Conservation (phyloP, 352 stramenopile species). For the Pythium dissotocum region DNA sequence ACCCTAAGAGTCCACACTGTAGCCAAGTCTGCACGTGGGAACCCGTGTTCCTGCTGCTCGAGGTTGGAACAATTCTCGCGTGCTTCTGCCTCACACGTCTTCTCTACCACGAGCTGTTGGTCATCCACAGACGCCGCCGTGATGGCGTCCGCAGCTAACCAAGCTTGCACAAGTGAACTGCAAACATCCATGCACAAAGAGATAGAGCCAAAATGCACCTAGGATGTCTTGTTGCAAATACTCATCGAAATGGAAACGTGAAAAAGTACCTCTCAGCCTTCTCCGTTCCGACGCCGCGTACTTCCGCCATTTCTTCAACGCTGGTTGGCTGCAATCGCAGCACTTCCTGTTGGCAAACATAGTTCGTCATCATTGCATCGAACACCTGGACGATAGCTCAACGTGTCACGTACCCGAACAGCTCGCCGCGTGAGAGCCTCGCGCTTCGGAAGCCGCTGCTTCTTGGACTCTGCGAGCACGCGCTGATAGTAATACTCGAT, state of each 20-base stretch:
- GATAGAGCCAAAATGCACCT: background rate
- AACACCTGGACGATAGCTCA: background rate
- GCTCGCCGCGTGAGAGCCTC: slow-evolving; percentile 54
- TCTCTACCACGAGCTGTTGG: slow-evolving; percentile 65
- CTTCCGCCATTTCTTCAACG: slow-evolving; percentile 60
- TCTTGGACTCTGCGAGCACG: slow-evolving; percentile 43
- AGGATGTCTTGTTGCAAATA: background rate
- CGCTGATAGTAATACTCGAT: slow-evolving; percentile 72
- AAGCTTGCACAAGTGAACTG: background rate
- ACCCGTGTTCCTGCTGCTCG: slow-evolving; percentile 68
- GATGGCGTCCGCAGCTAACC: slow-evolving; percentile 21
- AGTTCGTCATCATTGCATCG: background rate
- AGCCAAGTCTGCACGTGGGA: slow-evolving; percentile 75
- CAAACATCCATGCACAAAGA: background rate
- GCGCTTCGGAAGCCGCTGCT: slow-evolving; percentile 48
- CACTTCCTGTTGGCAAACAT: slow-evolving; percentile 37
- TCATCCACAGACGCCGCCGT: slow-evolving; percentile 45
- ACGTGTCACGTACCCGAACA: too few species aligned
- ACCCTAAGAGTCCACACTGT: slow-evolving; percentile 49
- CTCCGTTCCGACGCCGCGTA: slow-evolving; percentile 51
- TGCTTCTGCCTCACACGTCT: slow-evolving; percentile 67
- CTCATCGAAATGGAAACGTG: slow-evolving; percentile 39
- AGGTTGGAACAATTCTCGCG: slow-evolving; percentile 60
- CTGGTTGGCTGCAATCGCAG: slow-evolving; percentile 41
- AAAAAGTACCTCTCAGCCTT: slow-evolving; percentile 60